Evolutionary conservation across 106 monocot genomes (phyloP).

Genomic region (Gastrodia elata): DNA sequence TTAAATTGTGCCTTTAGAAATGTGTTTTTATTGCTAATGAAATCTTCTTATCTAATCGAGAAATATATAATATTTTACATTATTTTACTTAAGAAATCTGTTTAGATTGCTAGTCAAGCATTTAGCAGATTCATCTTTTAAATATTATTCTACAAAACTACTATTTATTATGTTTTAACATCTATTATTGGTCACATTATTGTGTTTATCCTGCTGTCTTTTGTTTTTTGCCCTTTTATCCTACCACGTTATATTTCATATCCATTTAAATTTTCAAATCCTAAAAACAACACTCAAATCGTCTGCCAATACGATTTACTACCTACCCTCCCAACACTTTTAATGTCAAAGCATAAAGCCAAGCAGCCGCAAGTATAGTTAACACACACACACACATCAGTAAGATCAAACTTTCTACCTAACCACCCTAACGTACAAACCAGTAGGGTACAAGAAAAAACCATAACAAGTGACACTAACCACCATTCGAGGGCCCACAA

Average conservation of each 20-base stretch:
- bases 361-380: too few relatives aligned
- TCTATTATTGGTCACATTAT: not conserved
- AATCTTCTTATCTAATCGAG: not conserved
- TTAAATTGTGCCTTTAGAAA: not conserved
- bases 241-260: not conserved
- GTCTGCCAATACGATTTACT: not conserved
- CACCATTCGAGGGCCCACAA: slow-evolving; percentile 21
- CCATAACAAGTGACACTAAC: slow-evolving; percentile 7
- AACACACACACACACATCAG: not conserved
- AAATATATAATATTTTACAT: not conserved
- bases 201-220: not conserved
- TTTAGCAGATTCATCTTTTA: not conserved
- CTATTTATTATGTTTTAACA: not conserved
- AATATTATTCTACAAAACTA: not conserved
- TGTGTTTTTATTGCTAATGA: not conserved
- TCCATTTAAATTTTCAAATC: not conserved
- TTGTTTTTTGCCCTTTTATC: not conserved
- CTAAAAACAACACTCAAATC: not conserved
- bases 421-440: not conserved
- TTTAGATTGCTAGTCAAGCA: not conserved
- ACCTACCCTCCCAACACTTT: too few relatives aligned
- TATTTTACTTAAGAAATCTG: not conserved
- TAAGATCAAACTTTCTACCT: not conserved
- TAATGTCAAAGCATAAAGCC: too few relatives aligned
- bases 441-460: not conserved